Percentiles rank a stretch among this genome's conserved stretches.
Evolutionary conservation across 108 stramenopile genomes (phyloP).

Genomic region (Cyclostephanos tholiformis): DNA sequence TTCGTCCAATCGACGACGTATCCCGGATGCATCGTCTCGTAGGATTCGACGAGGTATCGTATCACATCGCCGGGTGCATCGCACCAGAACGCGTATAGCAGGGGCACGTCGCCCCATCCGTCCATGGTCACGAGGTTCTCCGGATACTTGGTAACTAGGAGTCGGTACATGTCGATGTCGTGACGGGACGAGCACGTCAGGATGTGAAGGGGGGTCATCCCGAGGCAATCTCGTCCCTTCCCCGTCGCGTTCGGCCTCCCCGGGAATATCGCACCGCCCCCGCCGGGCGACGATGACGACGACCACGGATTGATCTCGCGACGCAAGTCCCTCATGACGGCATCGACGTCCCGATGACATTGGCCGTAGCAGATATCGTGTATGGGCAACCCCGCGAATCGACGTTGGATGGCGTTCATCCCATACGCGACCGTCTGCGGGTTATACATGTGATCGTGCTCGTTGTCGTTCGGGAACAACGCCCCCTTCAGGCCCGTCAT

Average conservation of each 20-base stretch:
- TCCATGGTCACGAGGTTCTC: conserved; percentile 1
- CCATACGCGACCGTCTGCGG: no score
- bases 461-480: not conserved
- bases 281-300: no score
- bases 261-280: not conserved
- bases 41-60: not conserved
- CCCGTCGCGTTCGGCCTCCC: not conserved
- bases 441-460: not conserved
- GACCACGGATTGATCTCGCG: conserved; percentile 5
- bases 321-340: not conserved
- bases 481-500: not conserved
- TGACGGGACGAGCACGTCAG: conserved; percentile 6
- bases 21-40: not conserved
- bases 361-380: conserved; percentile 6
- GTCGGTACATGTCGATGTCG: not conserved
- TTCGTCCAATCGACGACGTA: not conserved
- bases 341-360: not conserved
- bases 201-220: conserved; percentile 13
- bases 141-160: not conserved
- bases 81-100: conserved; percentile 13
- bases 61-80: not conserved
- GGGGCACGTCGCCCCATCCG: conserved; percentile 2
- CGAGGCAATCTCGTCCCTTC: not conserved
- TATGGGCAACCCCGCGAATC: conserved; percentile 3
- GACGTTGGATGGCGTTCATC: not conserved